Conservation (phyloP, 202 grass and related monocot species). For the Miscanthus sacchariflorus region DNA sequence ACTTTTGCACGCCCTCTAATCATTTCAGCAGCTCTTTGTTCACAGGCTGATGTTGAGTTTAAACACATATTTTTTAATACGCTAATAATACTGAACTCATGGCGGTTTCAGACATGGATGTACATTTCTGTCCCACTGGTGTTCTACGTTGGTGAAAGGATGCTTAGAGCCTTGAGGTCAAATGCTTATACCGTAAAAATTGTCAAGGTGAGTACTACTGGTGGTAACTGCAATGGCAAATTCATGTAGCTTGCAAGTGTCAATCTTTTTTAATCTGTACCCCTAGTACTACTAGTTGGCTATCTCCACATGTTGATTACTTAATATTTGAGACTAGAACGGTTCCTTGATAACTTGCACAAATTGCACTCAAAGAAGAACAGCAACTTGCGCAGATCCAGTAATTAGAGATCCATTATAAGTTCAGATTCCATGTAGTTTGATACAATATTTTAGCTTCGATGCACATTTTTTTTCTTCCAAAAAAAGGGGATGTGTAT, state of each 20-base stretch:
- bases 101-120: slow-evolving; percentile 93
- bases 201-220: slow-evolving; percentile 66
- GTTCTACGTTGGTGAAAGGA: slow-evolving; percentile 83
- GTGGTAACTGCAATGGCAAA: neutral
- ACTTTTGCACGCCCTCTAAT: slow-evolving; percentile 27
- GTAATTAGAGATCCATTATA: slow-evolving; percentile 9
- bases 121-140: slow-evolving; percentile 89
- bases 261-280: neutral
- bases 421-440: slow-evolving; percentile 12
- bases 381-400: neutral
- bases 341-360: neutral
- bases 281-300: slow-evolving; percentile 2
- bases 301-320: slow-evolving; percentile 12
- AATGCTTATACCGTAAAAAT: slow-evolving; percentile 92
- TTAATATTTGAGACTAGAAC: slow-evolving; percentile 7
- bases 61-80: neutral
- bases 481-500: neutral
- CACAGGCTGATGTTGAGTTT: neutral
- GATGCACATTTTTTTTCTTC: neutral
- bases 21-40: slow-evolving; percentile 14
- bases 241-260: neutral
- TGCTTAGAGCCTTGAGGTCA: slow-evolving; percentile 80
- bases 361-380: neutral
- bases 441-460: slow-evolving; percentile 36
- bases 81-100: slow-evolving; percentile 37